These are phyloP conservation scores for Antonospora locustae DNA, from an alignment of 371 early-diverging fungal species.

Conservation along the genomic window DNA sequence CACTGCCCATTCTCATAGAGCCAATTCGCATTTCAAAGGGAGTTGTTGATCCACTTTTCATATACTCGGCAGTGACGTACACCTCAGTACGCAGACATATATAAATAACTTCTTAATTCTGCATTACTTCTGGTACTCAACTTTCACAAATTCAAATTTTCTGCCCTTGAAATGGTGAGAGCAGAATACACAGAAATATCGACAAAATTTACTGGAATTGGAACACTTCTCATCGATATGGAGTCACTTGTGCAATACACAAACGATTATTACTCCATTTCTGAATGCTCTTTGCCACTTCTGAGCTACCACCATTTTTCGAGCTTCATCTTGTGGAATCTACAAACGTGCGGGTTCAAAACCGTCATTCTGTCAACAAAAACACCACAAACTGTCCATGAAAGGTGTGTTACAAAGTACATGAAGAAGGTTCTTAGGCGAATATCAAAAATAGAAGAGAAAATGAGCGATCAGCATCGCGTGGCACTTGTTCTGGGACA, in stretches of 20 bases:
- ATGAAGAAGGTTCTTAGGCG: constrained; percentile 8
- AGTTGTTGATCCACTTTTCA: too few relatives aligned
- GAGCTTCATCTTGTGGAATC: constrained; percentile 22
- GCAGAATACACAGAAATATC: constrained; percentile 27
- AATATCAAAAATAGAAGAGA: background rate
- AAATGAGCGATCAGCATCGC: constrained; percentile 19
- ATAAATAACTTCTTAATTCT: too few relatives aligned
- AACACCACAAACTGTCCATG: constrained; percentile 1
- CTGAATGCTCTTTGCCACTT: constrained; percentile 13
- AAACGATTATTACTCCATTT: constrained; percentile 10
- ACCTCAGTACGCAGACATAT: too few relatives aligned
- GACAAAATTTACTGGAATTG: constrained; percentile 42
- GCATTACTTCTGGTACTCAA: too few relatives aligned
- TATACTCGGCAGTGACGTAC: too few relatives aligned
- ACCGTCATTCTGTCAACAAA: constrained; percentile 19
- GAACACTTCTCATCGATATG: constrained; percentile 31
- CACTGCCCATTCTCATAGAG: too few relatives aligned
- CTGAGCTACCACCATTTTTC: constrained; percentile 18
- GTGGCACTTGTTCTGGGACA: constrained; percentile 34
- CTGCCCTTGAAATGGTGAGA: constrained; percentile 9
- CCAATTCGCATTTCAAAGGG: too few relatives aligned
- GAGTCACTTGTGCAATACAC: constrained; percentile 16
- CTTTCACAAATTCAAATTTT: too few relatives aligned
- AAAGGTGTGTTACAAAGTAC: constrained; percentile 7
- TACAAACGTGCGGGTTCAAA: constrained; percentile 7